A percentile compares a stretch with the other conserved stretches of the same genome.
These are phyloP conservation scores for Linaria vulgaris DNA, from an alignment of 257 asterid genomes.

Conservation along the genomic window DNA sequence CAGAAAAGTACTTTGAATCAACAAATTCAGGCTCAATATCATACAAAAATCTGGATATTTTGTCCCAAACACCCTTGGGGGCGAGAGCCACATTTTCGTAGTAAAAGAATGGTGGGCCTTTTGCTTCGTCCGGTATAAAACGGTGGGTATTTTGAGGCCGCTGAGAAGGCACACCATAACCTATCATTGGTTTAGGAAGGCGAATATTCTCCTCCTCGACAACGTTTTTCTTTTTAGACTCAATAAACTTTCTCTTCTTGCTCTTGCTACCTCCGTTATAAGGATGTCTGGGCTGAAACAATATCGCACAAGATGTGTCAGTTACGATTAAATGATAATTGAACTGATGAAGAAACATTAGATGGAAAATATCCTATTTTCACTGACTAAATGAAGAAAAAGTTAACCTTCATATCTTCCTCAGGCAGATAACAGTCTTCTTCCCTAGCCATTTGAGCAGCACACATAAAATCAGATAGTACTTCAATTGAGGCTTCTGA, in stretches of 20 bases:
- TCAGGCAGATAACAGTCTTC: conserved; percentile 47
- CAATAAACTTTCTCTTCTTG: conserved; percentile 43
- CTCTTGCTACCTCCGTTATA: conserved; percentile 30
- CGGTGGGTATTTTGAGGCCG: conserved; percentile 33
- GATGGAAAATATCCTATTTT: background rate
- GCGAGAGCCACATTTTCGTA: conserved; percentile 68
- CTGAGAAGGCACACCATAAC: conserved; percentile 50
- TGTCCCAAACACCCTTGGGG: conserved; percentile 75
- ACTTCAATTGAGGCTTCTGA: conserved; percentile 52
- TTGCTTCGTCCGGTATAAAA: conserved; percentile 36
- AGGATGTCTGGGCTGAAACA: conserved; percentile 38
- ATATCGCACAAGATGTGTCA: conserved; percentile 11
- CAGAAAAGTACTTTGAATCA: conserved; percentile 55
- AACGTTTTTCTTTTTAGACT: too few relatives aligned
- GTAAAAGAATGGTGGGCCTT: conserved; percentile 57
- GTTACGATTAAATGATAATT: background rate
- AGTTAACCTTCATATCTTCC: conserved; percentile 56
- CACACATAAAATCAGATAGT: conserved; percentile 64
- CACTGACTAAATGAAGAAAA: conserved; percentile 18
- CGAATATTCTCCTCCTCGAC: conserved; percentile 41
- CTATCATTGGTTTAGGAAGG: conserved; percentile 71
- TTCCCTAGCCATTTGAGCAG: conserved; percentile 81
- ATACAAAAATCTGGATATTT: conserved; percentile 44
- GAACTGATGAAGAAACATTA: background rate
- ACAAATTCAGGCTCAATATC: conserved; percentile 63